A percentile compares a stretch with the other conserved stretches of the same genome.
Evolutionary conservation across 768 basidiomycete species (phyloP).

Genomic region (Clitopilus hobsonii): DNA sequence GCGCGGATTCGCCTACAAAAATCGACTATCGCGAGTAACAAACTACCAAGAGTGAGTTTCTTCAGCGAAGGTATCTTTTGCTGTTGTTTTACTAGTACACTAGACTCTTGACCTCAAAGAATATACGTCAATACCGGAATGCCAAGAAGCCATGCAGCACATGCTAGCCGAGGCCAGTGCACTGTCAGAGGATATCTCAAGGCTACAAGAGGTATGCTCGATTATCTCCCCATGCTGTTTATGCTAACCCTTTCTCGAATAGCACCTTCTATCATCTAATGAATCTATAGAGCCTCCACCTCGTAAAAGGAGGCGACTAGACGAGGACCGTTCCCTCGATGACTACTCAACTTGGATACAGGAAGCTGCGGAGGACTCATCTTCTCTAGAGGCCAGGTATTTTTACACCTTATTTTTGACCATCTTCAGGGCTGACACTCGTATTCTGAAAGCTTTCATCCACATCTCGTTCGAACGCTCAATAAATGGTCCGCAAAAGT

Average conservation of each 20-base stretch:
- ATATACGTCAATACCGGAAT: constrained; percentile 32
- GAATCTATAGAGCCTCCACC: constrained; percentile 44
- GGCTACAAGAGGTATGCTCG: constrained; percentile 57
- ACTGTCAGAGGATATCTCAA: constrained; percentile 64
- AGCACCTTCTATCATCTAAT: constrained; percentile 45
- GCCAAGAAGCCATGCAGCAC: constrained; percentile 39
- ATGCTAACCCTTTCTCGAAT: not conserved
- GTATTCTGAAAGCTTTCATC: constrained; percentile 44
- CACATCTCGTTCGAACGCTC: constrained; percentile 71
- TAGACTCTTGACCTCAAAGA: constrained; percentile 31
- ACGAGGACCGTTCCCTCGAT: constrained; percentile 21
- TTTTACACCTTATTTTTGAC: constrained; percentile 15
- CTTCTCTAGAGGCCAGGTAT: constrained; percentile 50
- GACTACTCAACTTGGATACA: constrained; percentile 33
- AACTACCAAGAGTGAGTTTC: constrained; percentile 55
- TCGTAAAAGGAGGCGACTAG: constrained; percentile 51
- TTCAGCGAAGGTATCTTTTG: too few species aligned
- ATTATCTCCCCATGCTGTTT: not conserved
- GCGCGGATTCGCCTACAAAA: constrained; percentile 93
- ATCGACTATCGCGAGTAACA: constrained; percentile 58
- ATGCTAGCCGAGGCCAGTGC: constrained; percentile 57
- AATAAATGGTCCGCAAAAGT: constrained; percentile 96
- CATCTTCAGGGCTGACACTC: not conserved
- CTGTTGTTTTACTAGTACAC: too few species aligned
- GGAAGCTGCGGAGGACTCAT: constrained; percentile 35